A percentile compares a stretch with the other conserved stretches of the same genome.
phyloP scores from a whole-genome alignment of 345 rosid species.

The Hevea brasiliensis region DNA sequence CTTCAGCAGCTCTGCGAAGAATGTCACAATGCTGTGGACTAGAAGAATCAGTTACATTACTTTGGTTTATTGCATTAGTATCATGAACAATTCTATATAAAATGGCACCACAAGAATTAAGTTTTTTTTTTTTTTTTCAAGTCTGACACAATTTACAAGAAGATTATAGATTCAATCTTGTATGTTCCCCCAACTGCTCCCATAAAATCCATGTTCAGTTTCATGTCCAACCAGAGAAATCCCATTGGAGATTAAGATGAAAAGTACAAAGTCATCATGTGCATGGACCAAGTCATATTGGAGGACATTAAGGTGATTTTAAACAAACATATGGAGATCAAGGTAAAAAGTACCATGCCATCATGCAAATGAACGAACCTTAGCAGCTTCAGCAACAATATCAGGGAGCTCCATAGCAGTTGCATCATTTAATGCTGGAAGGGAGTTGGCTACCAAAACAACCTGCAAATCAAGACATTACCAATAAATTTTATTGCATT shows the following conservation, averaged over 20 bases:
- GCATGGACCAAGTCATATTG: not conserved
- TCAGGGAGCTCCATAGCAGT: constrained; percentile 99
- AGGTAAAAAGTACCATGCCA: constrained; percentile 3
- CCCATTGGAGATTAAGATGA: not conserved
- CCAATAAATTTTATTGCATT: not conserved
- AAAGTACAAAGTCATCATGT: constrained; percentile 10
- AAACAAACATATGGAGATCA: too few relatives aligned
- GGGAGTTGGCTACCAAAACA: constrained; percentile 95
- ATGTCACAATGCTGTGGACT: constrained; percentile 82
- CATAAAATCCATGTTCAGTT: constrained; percentile 6
- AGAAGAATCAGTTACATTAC: constrained; percentile 22
- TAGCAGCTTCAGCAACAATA: constrained; percentile 95
- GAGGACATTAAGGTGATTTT: too few relatives aligned
- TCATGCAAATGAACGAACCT: constrained; percentile 47
- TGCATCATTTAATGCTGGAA: constrained; percentile 91
- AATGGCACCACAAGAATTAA: not conserved
- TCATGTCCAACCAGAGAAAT: not conserved
- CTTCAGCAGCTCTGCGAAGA: constrained; percentile 94
- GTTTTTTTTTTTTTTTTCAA: too few relatives aligned
- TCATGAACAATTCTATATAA: not conserved
- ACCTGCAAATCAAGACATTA: constrained; percentile 47
- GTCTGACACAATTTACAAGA: not conserved
- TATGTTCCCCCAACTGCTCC: not conserved
- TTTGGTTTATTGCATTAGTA: not conserved
- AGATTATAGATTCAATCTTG: not conserved